These are phyloP conservation scores for Plantago coronopus DNA, from an alignment of 305 asterid genomes.

Conservation along the genomic window DNA sequence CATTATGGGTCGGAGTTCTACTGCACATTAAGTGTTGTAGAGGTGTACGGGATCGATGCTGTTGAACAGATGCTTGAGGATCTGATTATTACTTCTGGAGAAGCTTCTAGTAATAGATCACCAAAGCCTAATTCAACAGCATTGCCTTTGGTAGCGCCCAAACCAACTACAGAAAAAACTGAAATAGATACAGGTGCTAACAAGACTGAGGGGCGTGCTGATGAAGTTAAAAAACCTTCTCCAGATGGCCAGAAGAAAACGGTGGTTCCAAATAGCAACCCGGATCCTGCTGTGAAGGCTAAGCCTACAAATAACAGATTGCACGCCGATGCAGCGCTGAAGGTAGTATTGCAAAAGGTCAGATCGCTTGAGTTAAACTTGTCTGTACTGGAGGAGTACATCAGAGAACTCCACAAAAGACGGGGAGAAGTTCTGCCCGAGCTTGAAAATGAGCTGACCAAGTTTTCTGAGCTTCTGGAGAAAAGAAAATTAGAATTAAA, in stretches of 20 bases:
- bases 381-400: constrained; percentile 80
- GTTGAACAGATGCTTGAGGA: constrained; percentile 97
- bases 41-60: constrained; percentile 96
- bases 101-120: constrained; percentile 33
- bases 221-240: constrained; percentile 37
- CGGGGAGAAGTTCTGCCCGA: constrained; percentile 69
- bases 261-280: constrained; percentile 22
- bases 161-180: constrained; percentile 30
- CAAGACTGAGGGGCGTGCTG: constrained; percentile 29
- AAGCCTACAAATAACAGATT: constrained; percentile 58
- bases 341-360: constrained; percentile 84
- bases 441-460: constrained; percentile 63
- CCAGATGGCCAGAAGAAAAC: constrained; percentile 41
- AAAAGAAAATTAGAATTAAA: constrained; percentile 65
- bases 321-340: constrained; percentile 85
- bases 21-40: constrained; percentile 79
- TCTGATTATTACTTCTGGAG: constrained; percentile 66
- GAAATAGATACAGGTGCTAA: constrained; percentile 31
- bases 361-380: constrained; percentile 77
- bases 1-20: constrained; percentile 96
- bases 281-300: constrained; percentile 44
- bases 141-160: constrained; percentile 36
- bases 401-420: constrained; percentile 71
- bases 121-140: constrained; percentile 44
- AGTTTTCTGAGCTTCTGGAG: constrained; percentile 57